These are phyloP conservation scores for Triticum turgidum DNA, from an alignment of 176 grass and related monocot genomes.

Conservation along the genomic window DNA sequence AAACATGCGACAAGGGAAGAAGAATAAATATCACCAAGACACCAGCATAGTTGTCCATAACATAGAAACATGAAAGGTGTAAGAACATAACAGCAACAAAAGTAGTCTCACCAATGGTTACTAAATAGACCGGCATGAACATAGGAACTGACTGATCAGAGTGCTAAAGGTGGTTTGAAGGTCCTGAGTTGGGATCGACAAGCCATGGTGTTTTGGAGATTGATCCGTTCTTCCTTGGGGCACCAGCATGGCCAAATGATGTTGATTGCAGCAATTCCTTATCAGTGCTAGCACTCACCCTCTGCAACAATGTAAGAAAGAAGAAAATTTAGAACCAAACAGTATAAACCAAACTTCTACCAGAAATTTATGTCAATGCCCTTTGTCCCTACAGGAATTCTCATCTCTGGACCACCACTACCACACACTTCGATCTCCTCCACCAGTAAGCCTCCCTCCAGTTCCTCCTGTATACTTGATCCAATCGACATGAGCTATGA, in stretches of 20 bases:
- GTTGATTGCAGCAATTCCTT: conserved; percentile 46
- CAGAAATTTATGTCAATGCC: background rate
- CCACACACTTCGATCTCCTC: background rate
- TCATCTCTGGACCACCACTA: background rate
- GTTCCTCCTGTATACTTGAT: background rate
- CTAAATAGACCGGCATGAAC: conserved; percentile 13
- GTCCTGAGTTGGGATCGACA: conserved; percentile 31
- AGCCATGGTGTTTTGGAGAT: conserved; percentile 21
- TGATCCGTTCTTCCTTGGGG: conserved; percentile 14
- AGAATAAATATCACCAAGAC: conserved; percentile 18
- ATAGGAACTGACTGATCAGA: conserved; percentile 29
- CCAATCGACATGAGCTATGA: background rate
- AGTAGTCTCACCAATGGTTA: conserved; percentile 29
- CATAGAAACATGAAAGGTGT: conserved; percentile 20
- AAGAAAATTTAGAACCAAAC: conserved; percentile 13
- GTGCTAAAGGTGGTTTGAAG: conserved; percentile 36
- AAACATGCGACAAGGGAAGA: background rate
- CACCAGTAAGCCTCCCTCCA: background rate
- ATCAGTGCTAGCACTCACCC: conserved; percentile 25
- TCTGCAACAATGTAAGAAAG: conserved; percentile 35
- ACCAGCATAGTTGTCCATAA: background rate
- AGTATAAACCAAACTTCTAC: background rate
- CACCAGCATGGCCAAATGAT: conserved; percentile 28
- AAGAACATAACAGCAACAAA: conserved; percentile 11
- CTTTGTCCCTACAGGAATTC: background rate